Percentiles rank a stretch among this genome's conserved stretches.
These are phyloP conservation scores for Sclerotinia nivalis DNA, from an alignment of 2,329 filamentous ascomycete genomes.

Conservation along the genomic window DNA sequence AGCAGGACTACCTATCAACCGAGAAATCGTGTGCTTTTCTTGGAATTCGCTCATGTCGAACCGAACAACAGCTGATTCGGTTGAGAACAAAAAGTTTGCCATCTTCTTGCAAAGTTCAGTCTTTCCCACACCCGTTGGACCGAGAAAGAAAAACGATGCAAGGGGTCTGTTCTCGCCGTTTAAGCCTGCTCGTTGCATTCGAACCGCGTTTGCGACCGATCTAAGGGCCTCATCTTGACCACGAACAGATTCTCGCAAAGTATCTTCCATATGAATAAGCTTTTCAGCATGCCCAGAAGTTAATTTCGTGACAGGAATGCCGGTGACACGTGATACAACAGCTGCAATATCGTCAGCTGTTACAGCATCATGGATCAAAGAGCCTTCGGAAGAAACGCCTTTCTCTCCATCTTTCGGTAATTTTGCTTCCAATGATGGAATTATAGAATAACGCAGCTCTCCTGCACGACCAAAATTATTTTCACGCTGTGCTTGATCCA, in stretches of 20 bases:
- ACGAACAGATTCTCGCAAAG: constrained; percentile 76
- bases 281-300: constrained; percentile 94
- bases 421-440: constrained; percentile 77
- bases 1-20: constrained; percentile 88
- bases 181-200: constrained; percentile 88
- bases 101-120: constrained; percentile 97
- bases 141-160: constrained; percentile 96
- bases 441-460: constrained; percentile 84
- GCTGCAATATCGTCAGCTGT: constrained; percentile 90
- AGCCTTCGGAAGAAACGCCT: constrained; percentile 44
- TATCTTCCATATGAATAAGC: constrained; percentile 93
- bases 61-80: constrained; percentile 83
- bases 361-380: constrained; percentile 89
- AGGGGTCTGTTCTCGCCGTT: constrained; percentile 89
- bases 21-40: constrained; percentile 93
- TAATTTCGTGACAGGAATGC: constrained; percentile 79
- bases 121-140: constrained; percentile 94
- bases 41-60: constrained; percentile 99
- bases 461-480: constrained; percentile 90
- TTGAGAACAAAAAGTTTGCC: constrained; percentile 89
- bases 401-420: constrained; percentile 69
- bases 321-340: constrained; percentile 87
- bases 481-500: constrained; percentile 79
- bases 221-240: constrained; percentile 93
- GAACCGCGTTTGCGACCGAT: constrained; percentile 88